Percentiles rank a stretch among this genome's conserved stretches.
phyloP scores from a whole-genome alignment of 805 yeast species.

The Tanozyma kutaoensis region DNA sequence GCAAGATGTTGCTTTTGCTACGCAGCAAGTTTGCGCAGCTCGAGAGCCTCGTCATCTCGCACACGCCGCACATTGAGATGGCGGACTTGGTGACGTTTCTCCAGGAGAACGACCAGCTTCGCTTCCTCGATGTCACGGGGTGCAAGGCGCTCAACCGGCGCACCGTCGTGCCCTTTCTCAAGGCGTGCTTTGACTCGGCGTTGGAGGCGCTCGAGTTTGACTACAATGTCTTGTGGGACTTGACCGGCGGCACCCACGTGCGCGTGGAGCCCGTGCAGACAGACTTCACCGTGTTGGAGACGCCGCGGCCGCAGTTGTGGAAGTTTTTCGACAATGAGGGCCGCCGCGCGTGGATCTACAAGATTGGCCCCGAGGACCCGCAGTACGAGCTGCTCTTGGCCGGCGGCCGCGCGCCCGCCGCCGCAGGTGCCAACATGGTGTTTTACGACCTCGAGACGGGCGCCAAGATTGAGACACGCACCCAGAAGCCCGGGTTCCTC shows the following conservation, averaged over 20 bases:
- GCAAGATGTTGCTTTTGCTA: constrained; percentile 22
- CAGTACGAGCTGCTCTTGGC: constrained; percentile 16
- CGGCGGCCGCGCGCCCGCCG: constrained; percentile 3
- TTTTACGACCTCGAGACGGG: constrained; percentile 56
- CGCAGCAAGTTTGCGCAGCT: constrained; percentile 24
- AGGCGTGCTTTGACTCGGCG: constrained; percentile 11
- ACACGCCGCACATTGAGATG: constrained; percentile 17
- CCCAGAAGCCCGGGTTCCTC: constrained; percentile 33
- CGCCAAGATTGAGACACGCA: constrained; percentile 35
- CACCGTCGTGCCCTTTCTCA: constrained; percentile 24
- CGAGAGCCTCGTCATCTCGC: constrained; percentile 29
- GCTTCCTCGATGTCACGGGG: constrained; percentile 55
- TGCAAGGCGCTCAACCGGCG: constrained; percentile 47
- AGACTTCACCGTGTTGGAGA: constrained; percentile 13
- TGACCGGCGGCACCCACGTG: constrained; percentile 23
- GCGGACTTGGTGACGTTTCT: constrained; percentile 25
- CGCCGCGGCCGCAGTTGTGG: constrained; percentile 26
- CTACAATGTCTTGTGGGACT: constrained; percentile 37
- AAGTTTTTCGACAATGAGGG: constrained; percentile 50
- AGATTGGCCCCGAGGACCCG: constrained; percentile 18
- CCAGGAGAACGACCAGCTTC: constrained; percentile 19
- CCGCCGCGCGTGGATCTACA: constrained; percentile 71
- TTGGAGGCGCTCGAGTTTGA: constrained; percentile 57
- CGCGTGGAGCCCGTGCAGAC: constrained; percentile 16
- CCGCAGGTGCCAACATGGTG: constrained; percentile 23